A percentile compares a stretch with the other conserved stretches of the same genome.
phyloP scores from a whole-genome alignment of 116 monocot species.

The Cymodocea nodosa region DNA sequence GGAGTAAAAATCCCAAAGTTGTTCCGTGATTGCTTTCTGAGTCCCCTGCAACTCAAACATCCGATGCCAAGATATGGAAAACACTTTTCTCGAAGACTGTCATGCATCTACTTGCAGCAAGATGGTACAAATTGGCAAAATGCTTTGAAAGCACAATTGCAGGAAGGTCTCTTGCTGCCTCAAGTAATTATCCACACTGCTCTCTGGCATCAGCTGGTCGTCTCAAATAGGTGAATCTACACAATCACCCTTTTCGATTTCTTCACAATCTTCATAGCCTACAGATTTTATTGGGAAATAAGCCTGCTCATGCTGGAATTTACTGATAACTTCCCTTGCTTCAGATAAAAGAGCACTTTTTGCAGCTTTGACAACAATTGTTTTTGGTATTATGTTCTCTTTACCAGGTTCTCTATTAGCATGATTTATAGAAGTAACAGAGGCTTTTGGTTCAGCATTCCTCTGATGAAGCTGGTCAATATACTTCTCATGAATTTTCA shows the following conservation, averaged over 20 bases:
- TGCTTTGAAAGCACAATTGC: too few species aligned
- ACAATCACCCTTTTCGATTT: neutral
- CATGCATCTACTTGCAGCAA: too few species aligned
- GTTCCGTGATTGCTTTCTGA: too few species aligned
- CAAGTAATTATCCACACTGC: too few species aligned
- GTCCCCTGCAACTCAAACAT: too few species aligned
- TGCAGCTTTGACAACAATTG: conserved; percentile 29
- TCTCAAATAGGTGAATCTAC: neutral
- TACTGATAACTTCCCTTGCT: conserved; percentile 50
- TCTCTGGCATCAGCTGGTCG: too few species aligned
- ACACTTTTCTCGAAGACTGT: too few species aligned
- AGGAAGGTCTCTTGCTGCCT: too few species aligned
- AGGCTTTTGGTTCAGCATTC: conserved; percentile 32
- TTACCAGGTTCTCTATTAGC: neutral
- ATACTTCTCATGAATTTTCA: conserved; percentile 80
- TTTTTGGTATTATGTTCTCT: conserved; percentile 1
- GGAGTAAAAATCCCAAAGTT: too few species aligned
- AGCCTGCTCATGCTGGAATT: conserved; percentile 3
- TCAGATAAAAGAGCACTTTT: conserved; percentile 51
- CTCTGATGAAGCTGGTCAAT: conserved; percentile 63
- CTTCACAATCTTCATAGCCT: conserved; percentile 2
- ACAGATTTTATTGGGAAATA: conserved; percentile 11
- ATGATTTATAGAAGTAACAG: conserved; percentile 8
- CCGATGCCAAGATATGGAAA: too few species aligned
- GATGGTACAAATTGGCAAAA: too few species aligned